Evolutionary conservation across 768 basidiomycete species (phyloP), one percentile per base, ranked within the genome.

Genomic region (Leccinum aurantiacum): DNA sequence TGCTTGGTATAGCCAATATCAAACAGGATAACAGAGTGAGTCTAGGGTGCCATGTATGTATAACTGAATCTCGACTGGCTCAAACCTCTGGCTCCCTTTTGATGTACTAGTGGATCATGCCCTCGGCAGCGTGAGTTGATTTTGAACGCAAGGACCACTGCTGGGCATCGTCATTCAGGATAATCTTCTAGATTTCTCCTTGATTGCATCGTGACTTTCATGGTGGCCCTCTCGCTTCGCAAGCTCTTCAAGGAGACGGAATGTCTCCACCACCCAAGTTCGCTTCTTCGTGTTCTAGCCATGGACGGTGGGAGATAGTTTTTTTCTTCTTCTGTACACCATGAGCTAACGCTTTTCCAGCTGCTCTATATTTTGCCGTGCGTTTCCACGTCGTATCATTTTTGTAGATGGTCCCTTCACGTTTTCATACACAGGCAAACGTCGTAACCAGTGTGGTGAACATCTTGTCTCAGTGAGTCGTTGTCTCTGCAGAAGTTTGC

Each of bases 241-340:
- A 61, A 33, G 19, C 37, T 55, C 27, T 44, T 44, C 41, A n/a
- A 44, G n/a, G 41, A 44, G 41, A 44, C 41, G 2, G 9, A 10
- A 44, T 9, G n/a, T n/a, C n/a, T 44, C 41, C 9, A 8, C 4
- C 41, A 44, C 7, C 56, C 63, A n/a, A 6, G 14, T 1, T 11
- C n/a, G n/a, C 52, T 65, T 4, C 19, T 61, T 6, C 25, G 6
- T 14, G 2, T 24, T 11, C 51, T 64, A 4, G 9, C 46, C 5
- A 15, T 31, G 48, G 63, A 60, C 25, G 63, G 63, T 64, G 46
- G 64, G 63, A 33, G 6, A 27, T 25, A 27, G 24, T 24, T 49
- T 11, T n/a, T 15, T 27, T 9, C 27, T 27, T 27, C 27, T 10
- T 19, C n/a, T n/a, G 11, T 27, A 35, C 24, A 27, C 2, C 24